Evolutionary conservation across 108 stramenopile species (phyloP), one percentile per base, ranked within the genome.

Genomic region (Nitzschia putrida): DNA sequence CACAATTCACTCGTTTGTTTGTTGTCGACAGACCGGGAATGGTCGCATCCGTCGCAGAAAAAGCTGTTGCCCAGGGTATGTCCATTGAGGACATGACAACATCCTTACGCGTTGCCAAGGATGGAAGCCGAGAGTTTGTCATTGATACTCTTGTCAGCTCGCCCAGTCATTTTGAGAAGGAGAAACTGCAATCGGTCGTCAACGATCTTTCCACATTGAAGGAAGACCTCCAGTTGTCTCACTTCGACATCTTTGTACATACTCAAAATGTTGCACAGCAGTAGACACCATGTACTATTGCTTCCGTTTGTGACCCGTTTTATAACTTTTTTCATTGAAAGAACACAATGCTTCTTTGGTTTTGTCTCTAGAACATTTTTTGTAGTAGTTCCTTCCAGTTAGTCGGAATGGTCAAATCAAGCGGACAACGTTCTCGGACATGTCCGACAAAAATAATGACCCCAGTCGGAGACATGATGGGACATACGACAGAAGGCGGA

Each of bases 61-160:
- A 74, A 37, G 65, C 90, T 55, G 83, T 81, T 20, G 51, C 53
- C 42, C 68, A 83, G 53, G 85, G 87, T 1, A 75, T 94, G 82
- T 88, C 85, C 10, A 66, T 94, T 42, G 92, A 94, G 68, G 84
- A 88, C 65, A 60, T 94, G 23, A 76, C 83, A 21, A 94, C 92
- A 11, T 81, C 87, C 61, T 61, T 91, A 53, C 75, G 86, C 18
- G 39, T 73, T 20, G 80, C 68, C 54, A 77, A 69, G 22, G 42
- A 60, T 23, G 76, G 73, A 25, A 51, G 61, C 10, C 69, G 86
- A 39, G 88, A 89, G 39, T 94, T 94, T 73, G 85, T 91, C 11
- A 66, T 91, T 8, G 84, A 76, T 42, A 83, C 82, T 10, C 74
- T 89, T 40, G 81, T 84, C 14, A 75, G 82, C 3, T 80, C 87